A percentile compares a stretch with the other conserved stretches of the same genome.
Evolutionary conservation across 1,139 yeast genomes (phyloP).

Genomic region (Casaregolazyma lundiana): DNA sequence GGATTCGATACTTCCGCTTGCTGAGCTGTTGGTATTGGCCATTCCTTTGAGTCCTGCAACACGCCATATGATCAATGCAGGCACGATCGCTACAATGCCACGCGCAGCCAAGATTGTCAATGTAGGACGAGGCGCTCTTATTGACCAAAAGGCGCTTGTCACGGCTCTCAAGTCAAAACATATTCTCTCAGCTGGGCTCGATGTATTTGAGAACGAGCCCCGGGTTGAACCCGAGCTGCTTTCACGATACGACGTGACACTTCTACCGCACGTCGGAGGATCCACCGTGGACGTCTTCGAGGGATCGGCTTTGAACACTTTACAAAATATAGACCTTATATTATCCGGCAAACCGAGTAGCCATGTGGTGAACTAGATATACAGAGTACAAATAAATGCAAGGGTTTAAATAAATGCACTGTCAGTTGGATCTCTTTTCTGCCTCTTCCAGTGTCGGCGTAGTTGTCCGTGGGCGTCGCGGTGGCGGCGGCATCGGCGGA

Average conservation of each 20-base stretch:
- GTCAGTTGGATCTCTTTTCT: neutral
- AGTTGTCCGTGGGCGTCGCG: constrained; percentile 15
- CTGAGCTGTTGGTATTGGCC: constrained; percentile 61
- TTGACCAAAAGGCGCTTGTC: constrained; percentile 69
- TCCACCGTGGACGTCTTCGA: constrained; percentile 47
- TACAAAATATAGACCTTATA: constrained; percentile 16
- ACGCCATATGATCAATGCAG: constrained; percentile 47
- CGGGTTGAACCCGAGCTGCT: constrained; percentile 47
- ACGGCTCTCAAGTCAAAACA: constrained; percentile 64
- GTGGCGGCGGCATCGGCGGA: constrained; percentile 19
- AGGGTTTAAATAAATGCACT: neutral
- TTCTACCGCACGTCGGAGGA: constrained; percentile 77
- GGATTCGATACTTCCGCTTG: constrained; percentile 35
- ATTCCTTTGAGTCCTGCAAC: constrained; percentile 66
- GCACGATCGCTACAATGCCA: constrained; percentile 44
- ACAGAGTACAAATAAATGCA: neutral
- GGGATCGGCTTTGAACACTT: constrained; percentile 15
- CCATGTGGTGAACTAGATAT: constrained; percentile 8
- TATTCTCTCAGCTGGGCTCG: constrained; percentile 70
- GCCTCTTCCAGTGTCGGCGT: neutral
- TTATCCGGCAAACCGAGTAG: constrained; percentile 14
- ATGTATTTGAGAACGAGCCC: constrained; percentile 75
- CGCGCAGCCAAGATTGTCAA: constrained; percentile 63
- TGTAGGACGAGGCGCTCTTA: constrained; percentile 71
- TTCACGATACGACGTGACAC: constrained; percentile 60